Percentiles rank a stretch among this genome's conserved stretches.
Conservation (phyloP, 257 asterid species). For the Capsicum baccatum region DNA sequence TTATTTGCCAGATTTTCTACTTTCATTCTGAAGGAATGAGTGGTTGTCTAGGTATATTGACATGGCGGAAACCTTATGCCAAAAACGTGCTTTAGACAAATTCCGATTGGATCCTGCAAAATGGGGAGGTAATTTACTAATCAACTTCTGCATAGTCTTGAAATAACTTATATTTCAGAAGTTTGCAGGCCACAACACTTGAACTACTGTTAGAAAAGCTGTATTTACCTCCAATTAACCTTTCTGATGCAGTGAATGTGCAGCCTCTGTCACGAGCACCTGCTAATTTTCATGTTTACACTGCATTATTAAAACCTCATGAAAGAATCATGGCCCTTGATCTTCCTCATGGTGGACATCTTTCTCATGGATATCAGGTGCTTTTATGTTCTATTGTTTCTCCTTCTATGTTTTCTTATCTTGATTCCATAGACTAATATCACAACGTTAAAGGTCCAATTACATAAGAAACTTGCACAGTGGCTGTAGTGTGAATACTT, state of each 20-base stretch:
- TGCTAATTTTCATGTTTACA: constrained; percentile 91
- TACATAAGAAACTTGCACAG: background rate
- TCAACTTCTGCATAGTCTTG: background rate
- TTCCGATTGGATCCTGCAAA: constrained; percentile 80
- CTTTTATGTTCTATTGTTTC: background rate
- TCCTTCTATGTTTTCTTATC: background rate
- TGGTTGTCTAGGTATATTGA: constrained; percentile 71
- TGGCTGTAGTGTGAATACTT: background rate
- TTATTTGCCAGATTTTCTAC: background rate
- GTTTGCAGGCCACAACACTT: background rate
- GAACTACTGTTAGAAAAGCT: background rate
- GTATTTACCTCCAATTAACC: background rate
- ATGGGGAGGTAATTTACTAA: constrained; percentile 81
- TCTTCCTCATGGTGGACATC: constrained; percentile 99
- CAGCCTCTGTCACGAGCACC: constrained; percentile 97
- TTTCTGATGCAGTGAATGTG: constrained; percentile 71
- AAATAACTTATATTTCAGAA: background rate
- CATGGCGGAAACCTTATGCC: constrained; percentile 94
- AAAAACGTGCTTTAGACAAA: constrained; percentile 87
- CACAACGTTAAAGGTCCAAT: background rate
- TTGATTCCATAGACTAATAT: background rate
- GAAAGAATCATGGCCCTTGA: constrained; percentile 99
- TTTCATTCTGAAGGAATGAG: constrained; percentile 8
- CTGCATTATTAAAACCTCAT: constrained; percentile 90
- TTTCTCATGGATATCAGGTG: constrained; percentile 99